A percentile compares a stretch with the other conserved stretches of the same genome.
These are phyloP conservation scores for Stromatinia cepivora DNA, from an alignment of 2,329 filamentous ascomycete genomes.

Conservation along the genomic window DNA sequence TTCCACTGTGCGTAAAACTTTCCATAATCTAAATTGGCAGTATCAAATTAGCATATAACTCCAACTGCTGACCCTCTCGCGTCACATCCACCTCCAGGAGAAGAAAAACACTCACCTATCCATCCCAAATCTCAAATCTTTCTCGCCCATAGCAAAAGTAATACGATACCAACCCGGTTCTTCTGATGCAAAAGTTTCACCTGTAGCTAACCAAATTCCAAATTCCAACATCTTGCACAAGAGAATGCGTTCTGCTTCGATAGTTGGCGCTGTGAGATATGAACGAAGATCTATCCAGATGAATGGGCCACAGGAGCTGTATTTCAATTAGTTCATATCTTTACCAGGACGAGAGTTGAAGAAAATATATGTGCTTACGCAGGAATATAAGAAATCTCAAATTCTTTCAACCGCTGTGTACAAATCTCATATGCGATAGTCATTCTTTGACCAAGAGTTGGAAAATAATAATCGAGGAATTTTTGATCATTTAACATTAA, in stretches of 20 bases:
- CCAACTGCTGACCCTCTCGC: neutral
- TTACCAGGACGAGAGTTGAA: neutral
- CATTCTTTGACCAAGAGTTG: constrained; percentile 14
- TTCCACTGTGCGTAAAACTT: neutral
- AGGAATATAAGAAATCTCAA: constrained; percentile 22
- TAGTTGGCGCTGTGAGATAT: constrained; percentile 16
- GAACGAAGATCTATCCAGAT: constrained; percentile 26
- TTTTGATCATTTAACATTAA: constrained; percentile 23
- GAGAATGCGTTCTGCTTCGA: constrained; percentile 23
- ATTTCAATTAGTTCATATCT: neutral
- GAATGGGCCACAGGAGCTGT: constrained; percentile 26
- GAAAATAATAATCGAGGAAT: constrained; percentile 25
- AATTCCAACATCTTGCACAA: constrained; percentile 25
- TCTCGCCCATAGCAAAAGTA: constrained; percentile 24
- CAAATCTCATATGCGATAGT: constrained; percentile 22
- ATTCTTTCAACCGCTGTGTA: constrained; percentile 16
- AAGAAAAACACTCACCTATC: constrained; percentile 18
- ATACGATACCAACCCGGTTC: constrained; percentile 26
- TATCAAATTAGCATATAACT: neutral
- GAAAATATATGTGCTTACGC: neutral
- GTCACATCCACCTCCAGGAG: neutral
- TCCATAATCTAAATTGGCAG: neutral
- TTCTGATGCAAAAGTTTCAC: constrained; percentile 25
- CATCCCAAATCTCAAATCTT: constrained; percentile 26
- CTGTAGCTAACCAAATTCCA: constrained; percentile 28